Evolutionary conservation across 257 asterid species (phyloP), one percentile per base, ranked within the genome.

Genomic region (Nicotiana attenuata): DNA sequence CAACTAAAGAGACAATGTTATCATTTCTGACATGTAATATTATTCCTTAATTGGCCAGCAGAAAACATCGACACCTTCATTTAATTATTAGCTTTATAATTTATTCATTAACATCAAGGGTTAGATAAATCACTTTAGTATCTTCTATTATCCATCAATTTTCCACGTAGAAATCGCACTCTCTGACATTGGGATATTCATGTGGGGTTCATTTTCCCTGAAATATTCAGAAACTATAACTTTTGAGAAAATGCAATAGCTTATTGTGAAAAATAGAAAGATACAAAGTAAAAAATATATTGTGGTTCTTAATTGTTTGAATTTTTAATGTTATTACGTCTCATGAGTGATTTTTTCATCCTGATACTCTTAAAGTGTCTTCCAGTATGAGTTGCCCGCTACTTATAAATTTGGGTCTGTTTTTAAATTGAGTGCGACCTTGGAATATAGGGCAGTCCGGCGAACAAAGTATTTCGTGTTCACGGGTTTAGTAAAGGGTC

Each of bases 151-250:
- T 69, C 33, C n/a, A 5, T 38, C 55, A n/a, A 38, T n/a, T n/a
- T 68, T 24, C 56, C 77, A 68, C 77, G 31, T 68, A 68, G 56
- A 38, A 69, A 69, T 69, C 33, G 57, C 77, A 69, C 77, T 38
- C 10, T 11, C n/a, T 69, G 11, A 41, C 33, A 20, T 69, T 69
- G 57, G 57, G 3, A 69, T 69, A 20, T 69, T 69, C 77, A 68
- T n/a, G 77, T 69, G 57, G 77, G 56, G n/a, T 17, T 33, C 24
- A 65, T 65, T 13, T 66, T 66, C 7, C 50, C 35, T 65, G 75
- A 17, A 29, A 65, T 29, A 29, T 16, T 33, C 3, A 3, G 9
- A 33, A 67, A 33, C 28, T 33, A 10, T 35, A 35, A 2, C 7
- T 19, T 35, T 68, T 19, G 29, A 35, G 31, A 20, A n/a, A 68